Evolutionary conservation across 352 stramenopile species (phyloP).

Genomic region (Phytopythium helicoides): DNA sequence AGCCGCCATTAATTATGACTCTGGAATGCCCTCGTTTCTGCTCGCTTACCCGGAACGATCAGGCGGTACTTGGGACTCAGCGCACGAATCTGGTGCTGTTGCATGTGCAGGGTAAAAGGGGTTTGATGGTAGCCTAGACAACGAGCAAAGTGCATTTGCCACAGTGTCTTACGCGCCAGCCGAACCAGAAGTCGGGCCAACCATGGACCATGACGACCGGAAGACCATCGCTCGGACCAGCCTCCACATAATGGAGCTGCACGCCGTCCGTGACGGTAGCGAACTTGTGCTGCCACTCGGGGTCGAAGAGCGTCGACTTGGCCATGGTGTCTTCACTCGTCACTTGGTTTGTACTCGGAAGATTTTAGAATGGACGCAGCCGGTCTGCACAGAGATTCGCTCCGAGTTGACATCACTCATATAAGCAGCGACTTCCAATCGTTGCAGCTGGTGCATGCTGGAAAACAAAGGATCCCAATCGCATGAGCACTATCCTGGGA

Average conservation of each 20-base stretch:
- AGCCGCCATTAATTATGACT: too few relatives aligned
- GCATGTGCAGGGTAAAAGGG: too few relatives aligned
- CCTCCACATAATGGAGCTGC: conserved; percentile 51
- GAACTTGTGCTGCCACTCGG: conserved; percentile 33
- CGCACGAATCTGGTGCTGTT: conserved; percentile 44
- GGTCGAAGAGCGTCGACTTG: not conserved
- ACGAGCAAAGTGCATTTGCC: too few relatives aligned
- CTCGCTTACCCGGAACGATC: conserved; percentile 50
- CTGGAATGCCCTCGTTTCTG: too few relatives aligned
- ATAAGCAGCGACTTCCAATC: too few relatives aligned
- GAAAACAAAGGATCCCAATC: too few relatives aligned
- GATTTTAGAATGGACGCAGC: not conserved
- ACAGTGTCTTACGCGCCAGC: conserved; percentile 39
- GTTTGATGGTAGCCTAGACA: not conserved
- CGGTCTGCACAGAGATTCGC: too few relatives aligned
- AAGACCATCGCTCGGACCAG: conserved; percentile 36
- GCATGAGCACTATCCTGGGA: too few relatives aligned
- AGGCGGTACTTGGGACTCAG: conserved; percentile 51
- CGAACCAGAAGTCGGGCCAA: conserved; percentile 65
- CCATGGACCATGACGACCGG: conserved; percentile 59
- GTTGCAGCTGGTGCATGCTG: too few relatives aligned
- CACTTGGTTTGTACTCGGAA: too few relatives aligned
- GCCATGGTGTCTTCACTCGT: too few relatives aligned
- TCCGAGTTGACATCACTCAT: too few relatives aligned
- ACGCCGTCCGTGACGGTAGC: conserved; percentile 27